Evolutionary conservation across 202 grass and related monocot genomes (phyloP).

Genomic region (Hordeum pubiflorum): DNA sequence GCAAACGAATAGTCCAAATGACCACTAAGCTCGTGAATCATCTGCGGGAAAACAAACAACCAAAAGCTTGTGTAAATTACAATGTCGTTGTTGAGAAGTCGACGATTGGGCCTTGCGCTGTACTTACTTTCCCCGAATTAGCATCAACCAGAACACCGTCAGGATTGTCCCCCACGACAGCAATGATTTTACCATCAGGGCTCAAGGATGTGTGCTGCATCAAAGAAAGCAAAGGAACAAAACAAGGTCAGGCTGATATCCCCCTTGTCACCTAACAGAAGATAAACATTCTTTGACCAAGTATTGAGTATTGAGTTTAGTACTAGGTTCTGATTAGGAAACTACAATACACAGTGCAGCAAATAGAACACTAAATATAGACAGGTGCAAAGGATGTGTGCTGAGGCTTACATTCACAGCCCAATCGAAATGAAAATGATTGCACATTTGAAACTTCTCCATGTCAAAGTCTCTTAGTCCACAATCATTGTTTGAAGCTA

Average conservation of each 20-base stretch:
- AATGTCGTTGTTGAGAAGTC: background rate
- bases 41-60: conserved; percentile 31
- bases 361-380: background rate
- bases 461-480: conserved; percentile 75
- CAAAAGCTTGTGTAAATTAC: background rate
- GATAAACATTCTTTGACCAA: background rate
- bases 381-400: background rate
- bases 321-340: background rate
- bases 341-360: background rate
- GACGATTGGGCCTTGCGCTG: background rate
- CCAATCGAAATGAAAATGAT: conserved; percentile 56
- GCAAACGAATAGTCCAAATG: conserved; percentile 86
- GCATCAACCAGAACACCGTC: conserved; percentile 55
- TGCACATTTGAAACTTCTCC: conserved; percentile 74
- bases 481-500: conserved; percentile 77
- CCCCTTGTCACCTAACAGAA: background rate
- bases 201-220: conserved; percentile 69
- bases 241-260: background rate
- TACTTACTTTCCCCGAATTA: conserved; percentile 66
- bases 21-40: conserved; percentile 48
- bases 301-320: background rate
- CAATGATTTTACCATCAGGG: conserved; percentile 66
- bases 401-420: conserved; percentile 57
- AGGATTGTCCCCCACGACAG: conserved; percentile 58
- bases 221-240: background rate